Percentiles rank a stretch among this genome's conserved stretches.
Conservation (phyloP, 2,329 filamentous ascomycete genomes). For the Fusarium sublunatum region DNA sequence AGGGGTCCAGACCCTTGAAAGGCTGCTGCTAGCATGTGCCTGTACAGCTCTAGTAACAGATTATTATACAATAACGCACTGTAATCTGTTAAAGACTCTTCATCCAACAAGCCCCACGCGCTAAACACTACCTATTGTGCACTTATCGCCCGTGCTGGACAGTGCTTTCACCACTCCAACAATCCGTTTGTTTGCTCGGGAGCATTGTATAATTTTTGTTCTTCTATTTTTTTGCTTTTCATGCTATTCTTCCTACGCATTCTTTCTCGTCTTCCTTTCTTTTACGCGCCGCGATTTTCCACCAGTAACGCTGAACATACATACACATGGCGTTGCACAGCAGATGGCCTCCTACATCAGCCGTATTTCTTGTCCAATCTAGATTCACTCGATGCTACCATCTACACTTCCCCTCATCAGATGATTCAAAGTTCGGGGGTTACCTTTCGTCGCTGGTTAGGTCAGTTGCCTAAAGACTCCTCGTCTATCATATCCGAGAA, state of each 20-base stretch:
- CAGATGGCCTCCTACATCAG: constrained; percentile 35
- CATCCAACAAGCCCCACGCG: too few relatives aligned
- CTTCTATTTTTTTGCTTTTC: not conserved
- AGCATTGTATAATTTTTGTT: not conserved
- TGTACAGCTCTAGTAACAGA: not conserved
- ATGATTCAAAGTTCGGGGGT: not conserved
- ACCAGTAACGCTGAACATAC: not conserved
- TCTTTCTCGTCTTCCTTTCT: not conserved
- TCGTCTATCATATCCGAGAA: not conserved
- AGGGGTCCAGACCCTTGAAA: not conserved
- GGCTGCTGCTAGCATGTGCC: not conserved
- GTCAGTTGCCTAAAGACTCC: not conserved
- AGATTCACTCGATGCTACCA: not conserved
- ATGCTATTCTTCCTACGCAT: not conserved
- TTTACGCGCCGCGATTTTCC: not conserved
- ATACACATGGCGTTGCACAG: not conserved
- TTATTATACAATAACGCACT: too few relatives aligned
- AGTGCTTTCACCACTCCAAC: not conserved
- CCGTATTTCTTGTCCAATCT: constrained; percentile 8
- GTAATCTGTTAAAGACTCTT: not conserved
- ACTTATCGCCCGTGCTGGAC: not conserved
- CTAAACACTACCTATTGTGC: not conserved
- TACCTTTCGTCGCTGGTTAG: not conserved
- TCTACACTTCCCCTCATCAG: not conserved
- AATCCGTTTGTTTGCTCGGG: not conserved